Conservation (phyloP, 2,329 filamentous ascomycete genomes). For the Triangularia setosa region DNA sequence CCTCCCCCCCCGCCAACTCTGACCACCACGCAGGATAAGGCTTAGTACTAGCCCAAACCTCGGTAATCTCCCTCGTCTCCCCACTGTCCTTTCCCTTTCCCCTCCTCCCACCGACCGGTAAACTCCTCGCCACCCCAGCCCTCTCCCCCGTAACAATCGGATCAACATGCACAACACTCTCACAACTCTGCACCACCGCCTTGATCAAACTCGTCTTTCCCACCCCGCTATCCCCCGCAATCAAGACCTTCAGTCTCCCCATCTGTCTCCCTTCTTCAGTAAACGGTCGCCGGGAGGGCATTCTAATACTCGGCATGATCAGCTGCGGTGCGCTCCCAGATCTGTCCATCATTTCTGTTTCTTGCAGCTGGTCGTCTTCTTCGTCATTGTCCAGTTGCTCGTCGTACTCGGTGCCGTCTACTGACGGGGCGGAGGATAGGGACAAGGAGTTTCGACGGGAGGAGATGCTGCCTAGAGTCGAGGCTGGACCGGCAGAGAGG, state of each 20-base stretch:
- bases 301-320: constrained; percentile 95
- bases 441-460: constrained; percentile 51
- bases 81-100: constrained; percentile 12
- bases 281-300: constrained; percentile 85
- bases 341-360: constrained; percentile 38
- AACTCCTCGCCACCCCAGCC: constrained; percentile 19
- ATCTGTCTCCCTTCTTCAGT: constrained; percentile 80
- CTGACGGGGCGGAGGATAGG: constrained; percentile 33
- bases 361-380: constrained; percentile 21
- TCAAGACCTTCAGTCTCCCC: constrained; percentile 82
- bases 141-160: constrained; percentile 42
- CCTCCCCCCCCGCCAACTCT: constrained; percentile 62
- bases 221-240: constrained; percentile 73
- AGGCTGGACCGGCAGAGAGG: constrained; percentile 38
- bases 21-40: constrained; percentile 90
- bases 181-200: constrained; percentile 78
- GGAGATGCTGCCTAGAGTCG: constrained; percentile 44
- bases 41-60: constrained; percentile 75
- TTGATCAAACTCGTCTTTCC: constrained; percentile 90
- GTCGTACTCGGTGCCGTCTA: constrained; percentile 30
- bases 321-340: constrained; percentile 64
- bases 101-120: constrained; percentile 6
- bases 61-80: constrained; percentile 45
- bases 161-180: constrained; percentile 93
- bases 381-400: constrained; percentile 43